Evolutionary conservation across 768 basidiomycete species (phyloP).

Genomic region (Nidularia pulvinata): DNA sequence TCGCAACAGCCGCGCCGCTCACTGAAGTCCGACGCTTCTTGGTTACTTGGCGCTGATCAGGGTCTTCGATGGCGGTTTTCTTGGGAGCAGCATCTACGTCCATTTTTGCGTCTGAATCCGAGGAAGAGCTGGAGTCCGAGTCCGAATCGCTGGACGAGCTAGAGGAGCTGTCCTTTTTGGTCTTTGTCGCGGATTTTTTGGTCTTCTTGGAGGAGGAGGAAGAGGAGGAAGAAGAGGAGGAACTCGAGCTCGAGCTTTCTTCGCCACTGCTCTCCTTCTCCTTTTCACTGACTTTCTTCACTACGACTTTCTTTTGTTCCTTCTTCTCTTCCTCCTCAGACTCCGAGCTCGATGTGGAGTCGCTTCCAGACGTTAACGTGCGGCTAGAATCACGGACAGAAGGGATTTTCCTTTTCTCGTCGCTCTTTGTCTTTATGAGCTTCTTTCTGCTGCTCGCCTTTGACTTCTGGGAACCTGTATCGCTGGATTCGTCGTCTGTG

Average conservation of each 20-base stretch:
- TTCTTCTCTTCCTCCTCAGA: constrained; percentile 16
- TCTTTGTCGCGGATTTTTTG: constrained; percentile 1
- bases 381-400: constrained; percentile 32
- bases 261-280: not conserved
- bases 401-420: constrained; percentile 4
- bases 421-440: constrained; percentile 3
- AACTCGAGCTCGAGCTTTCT: constrained; percentile 2
- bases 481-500: constrained; percentile 34
- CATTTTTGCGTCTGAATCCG: not conserved
- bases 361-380: constrained; percentile 30
- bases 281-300: not conserved
- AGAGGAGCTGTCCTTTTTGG: constrained; percentile 3
- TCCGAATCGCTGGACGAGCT: constrained; percentile 11
- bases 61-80: not conserved
- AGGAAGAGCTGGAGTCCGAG: constrained; percentile 14
- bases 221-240: constrained; percentile 13
- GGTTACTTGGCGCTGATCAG: constrained; percentile 30
- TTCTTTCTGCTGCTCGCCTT: constrained; percentile 9
- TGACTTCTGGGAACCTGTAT: constrained; percentile 16
- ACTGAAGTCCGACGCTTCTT: constrained; percentile 66
- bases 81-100: constrained; percentile 3
- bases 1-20: constrained; percentile 46
- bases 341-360: constrained; percentile 15
- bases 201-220: constrained; percentile 17
- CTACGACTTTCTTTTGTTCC: not conserved